Evolutionary conservation across 441 rosid genomes (phyloP).

Genomic region (Erodium trifolium): DNA sequence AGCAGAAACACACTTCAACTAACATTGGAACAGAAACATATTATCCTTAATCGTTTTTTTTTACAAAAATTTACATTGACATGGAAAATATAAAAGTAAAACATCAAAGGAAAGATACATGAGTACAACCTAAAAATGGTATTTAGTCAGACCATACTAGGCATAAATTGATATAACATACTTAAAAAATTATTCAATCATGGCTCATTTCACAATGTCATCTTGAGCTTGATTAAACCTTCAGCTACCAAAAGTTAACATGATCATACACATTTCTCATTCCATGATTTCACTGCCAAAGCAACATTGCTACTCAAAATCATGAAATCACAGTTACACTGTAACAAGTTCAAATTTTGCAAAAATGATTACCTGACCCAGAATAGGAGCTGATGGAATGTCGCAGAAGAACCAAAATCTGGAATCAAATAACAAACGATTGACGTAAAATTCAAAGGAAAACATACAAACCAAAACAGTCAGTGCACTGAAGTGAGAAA

Average conservation of each 20-base stretch:
- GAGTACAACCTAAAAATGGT: neutral
- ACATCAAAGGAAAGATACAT: too few relatives aligned
- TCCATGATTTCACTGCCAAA: too few relatives aligned
- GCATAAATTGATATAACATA: neutral
- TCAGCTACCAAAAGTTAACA: too few relatives aligned
- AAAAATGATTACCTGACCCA: constrained; percentile 29
- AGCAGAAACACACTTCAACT: neutral
- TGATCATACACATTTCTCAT: neutral
- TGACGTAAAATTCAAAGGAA: neutral
- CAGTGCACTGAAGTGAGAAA: neutral
- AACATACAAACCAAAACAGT: neutral
- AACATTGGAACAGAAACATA: neutral
- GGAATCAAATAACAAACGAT: constrained; percentile 8
- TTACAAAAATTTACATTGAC: neutral
- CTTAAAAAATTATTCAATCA: neutral
- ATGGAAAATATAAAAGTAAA: too few relatives aligned
- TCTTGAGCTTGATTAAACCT: too few relatives aligned
- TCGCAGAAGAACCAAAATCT: constrained; percentile 58
- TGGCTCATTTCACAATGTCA: neutral
- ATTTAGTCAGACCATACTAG: neutral
- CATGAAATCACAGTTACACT: neutral
- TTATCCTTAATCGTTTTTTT: neutral
- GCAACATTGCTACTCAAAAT: neutral
- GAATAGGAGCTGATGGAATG: constrained; percentile 33
- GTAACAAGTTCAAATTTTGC: too few relatives aligned